Base-by-base conservation (phyloP, 1,139 yeast genomes). In the Lodderomyces elongisporus region DNA sequence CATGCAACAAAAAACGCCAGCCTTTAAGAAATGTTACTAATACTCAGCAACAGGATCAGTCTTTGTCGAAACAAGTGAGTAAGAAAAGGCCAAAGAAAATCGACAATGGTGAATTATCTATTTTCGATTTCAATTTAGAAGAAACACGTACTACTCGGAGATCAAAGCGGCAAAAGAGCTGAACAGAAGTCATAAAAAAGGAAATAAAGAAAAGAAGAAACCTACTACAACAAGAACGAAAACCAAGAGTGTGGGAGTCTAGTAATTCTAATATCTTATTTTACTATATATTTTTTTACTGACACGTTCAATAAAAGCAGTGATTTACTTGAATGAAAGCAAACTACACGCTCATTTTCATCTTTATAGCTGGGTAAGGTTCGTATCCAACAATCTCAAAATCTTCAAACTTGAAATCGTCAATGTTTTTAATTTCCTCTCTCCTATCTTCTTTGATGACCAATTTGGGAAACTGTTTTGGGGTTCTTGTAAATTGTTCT, bases 361-460 rank as follows among this genome's bases (percentile, higher is more conserved):
- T 91, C 47, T 83, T 85, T 46, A 91, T 89, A 39, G 79, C 78
- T 4, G 78, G 74, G 53, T 87, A 80, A 2, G 96, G 96, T 37
- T 83, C 68, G 56, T 91, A 91, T 35, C 77, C 85, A 3, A 66
- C 63, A 29, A 91, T 77, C 48, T 79, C 82, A 51, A 91, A 88
- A 57, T 91, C 98, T 39, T 88, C 96, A 48, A 66, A 84, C 46
- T 67, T 75, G 65, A 91, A 91, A 49, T 85, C 96, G 54, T 89
- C 97, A 40, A 91, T 91, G 39, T 70, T 60, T 16, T 66, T 68
- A 14, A 89, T 78, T 31, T 62, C 56, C 7, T 44, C 47, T 39
- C 42, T 47, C 39, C 71, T 49, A 13, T 79, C 71, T 37, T 91
- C 70, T 35, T 74, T 77, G 43, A 91, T 82, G 31, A 55, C 62